Evolutionary conservation across 2,329 filamentous ascomycete species (phyloP).

Genomic region (Colletotrichum orchidophilum): DNA sequence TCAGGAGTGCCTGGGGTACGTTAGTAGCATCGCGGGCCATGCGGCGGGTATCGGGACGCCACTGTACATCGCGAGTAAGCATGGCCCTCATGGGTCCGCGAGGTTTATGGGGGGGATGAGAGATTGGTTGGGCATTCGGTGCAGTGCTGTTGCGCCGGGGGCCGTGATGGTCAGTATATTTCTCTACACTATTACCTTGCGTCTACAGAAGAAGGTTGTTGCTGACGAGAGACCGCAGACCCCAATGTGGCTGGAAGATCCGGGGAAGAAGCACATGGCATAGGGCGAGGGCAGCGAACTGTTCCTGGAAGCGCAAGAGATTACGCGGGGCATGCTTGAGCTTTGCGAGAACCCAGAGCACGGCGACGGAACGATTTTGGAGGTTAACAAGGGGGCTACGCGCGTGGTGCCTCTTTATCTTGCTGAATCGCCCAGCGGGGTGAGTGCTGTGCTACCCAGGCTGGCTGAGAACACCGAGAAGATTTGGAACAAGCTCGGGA

Average conservation of each 20-base stretch:
- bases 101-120: slow-evolving; percentile 42
- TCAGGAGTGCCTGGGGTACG: slow-evolving; percentile 44
- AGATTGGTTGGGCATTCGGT: slow-evolving; percentile 44
- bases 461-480: slow-evolving; percentile 36
- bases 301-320: slow-evolving; percentile 43
- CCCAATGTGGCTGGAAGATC: slow-evolving; percentile 45
- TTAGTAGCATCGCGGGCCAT: slow-evolving; percentile 48
- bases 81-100: slow-evolving; percentile 48
- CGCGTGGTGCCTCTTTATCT: slow-evolving; percentile 43
- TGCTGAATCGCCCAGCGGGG: slow-evolving; percentile 38
- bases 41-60: slow-evolving; percentile 42
- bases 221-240: slow-evolving; percentile 37
- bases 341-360: slow-evolving; percentile 36
- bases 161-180: slow-evolving; percentile 41
- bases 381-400: slow-evolving; percentile 38
- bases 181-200: not conserved
- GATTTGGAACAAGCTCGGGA: slow-evolving; percentile 38
- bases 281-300: slow-evolving; percentile 36
- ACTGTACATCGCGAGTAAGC: slow-evolving; percentile 49
- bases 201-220: not conserved
- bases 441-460: slow-evolving; percentile 37
- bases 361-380: slow-evolving; percentile 45
- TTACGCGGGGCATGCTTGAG: slow-evolving; percentile 44
- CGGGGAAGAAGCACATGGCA: slow-evolving; percentile 41
- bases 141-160: slow-evolving; percentile 45